Conservation (phyloP, 192 early-diverging fungal species). For the Coemansia sp. region DNA sequence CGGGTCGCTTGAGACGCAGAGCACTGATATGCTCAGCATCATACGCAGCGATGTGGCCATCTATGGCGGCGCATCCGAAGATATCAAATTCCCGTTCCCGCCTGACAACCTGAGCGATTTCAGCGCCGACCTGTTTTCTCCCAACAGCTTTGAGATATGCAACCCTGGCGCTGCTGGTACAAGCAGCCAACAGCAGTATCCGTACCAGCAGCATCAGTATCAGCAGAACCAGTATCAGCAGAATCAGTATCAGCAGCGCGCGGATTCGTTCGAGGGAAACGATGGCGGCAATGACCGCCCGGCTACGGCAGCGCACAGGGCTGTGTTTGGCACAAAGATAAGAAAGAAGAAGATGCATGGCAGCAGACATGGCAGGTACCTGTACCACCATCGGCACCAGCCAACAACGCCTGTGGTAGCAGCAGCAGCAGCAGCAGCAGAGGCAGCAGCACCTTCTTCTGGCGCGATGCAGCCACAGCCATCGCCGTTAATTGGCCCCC, state of each 20-base stretch:
- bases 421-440: not conserved
- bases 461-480: conserved; percentile 1
- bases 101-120: conserved; percentile 52
- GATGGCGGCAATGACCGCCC: not conserved
- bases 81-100: conserved; percentile 53
- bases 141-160: conserved; percentile 17
- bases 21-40: conserved; percentile 32
- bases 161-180: not conserved
- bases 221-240: not conserved
- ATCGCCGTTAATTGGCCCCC: too few relatives aligned
- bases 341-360: not conserved
- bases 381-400: conserved; percentile 2
- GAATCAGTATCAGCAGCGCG: not conserved
- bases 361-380: not conserved
- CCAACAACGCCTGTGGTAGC: conserved; percentile 1
- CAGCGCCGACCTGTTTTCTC: conserved; percentile 22
- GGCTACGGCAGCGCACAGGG: not conserved
- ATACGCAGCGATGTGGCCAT: conserved; percentile 49
- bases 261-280: not conserved
- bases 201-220: not conserved
- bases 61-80: conserved; percentile 43
- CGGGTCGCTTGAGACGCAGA: conserved; percentile 13
- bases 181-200: not conserved
- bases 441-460: not conserved
- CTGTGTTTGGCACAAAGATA: conserved; percentile 4